Evolutionary conservation across 768 basidiomycete genomes (phyloP).

Genomic region (Amanita phalloides): DNA sequence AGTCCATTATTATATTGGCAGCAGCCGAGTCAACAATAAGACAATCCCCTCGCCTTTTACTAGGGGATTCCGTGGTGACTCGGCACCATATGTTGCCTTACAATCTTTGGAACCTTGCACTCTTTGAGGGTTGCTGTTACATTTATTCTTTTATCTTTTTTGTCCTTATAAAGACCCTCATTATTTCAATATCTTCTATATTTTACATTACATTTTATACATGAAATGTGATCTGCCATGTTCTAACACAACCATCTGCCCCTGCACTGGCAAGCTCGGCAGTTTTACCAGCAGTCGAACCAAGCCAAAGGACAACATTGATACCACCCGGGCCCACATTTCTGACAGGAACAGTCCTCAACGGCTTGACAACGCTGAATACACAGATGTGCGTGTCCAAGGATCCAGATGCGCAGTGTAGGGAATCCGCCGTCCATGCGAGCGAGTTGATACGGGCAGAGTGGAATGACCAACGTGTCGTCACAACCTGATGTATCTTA

Average conservation of each 20-base stretch:
- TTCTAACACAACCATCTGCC: slow-evolving; percentile 70
- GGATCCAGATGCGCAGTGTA: slow-evolving; percentile 77
- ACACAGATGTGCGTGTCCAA: slow-evolving; percentile 91
- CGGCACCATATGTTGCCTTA: slow-evolving; percentile 9
- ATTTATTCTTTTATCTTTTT: background rate
- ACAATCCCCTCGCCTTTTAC: slow-evolving; percentile 14
- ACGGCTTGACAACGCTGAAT: slow-evolving; percentile 64
- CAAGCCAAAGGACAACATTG: slow-evolving; percentile 70
- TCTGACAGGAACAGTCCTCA: slow-evolving; percentile 71
- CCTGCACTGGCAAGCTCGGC: slow-evolving; percentile 61
- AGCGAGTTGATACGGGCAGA: slow-evolving; percentile 72
- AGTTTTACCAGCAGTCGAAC: slow-evolving; percentile 21
- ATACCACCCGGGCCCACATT: slow-evolving; percentile 85
- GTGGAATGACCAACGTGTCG: slow-evolving; percentile 82
- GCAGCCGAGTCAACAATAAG: slow-evolving; percentile 11
- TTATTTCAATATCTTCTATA: background rate
- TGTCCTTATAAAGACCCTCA: background rate
- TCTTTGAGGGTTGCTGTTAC: background rate
- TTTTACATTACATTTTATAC: slow-evolving; percentile 8
- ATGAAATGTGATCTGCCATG: slow-evolving; percentile 56
- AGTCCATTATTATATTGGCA: background rate
- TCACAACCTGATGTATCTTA: slow-evolving; percentile 35
- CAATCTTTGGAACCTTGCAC: slow-evolving; percentile 10
- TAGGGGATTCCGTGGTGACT: slow-evolving; percentile 13
- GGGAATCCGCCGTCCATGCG: slow-evolving; percentile 62